phyloP scores from a whole-genome alignment of 805 yeast genomes.

The Suhomyces kilbournensis region DNA sequence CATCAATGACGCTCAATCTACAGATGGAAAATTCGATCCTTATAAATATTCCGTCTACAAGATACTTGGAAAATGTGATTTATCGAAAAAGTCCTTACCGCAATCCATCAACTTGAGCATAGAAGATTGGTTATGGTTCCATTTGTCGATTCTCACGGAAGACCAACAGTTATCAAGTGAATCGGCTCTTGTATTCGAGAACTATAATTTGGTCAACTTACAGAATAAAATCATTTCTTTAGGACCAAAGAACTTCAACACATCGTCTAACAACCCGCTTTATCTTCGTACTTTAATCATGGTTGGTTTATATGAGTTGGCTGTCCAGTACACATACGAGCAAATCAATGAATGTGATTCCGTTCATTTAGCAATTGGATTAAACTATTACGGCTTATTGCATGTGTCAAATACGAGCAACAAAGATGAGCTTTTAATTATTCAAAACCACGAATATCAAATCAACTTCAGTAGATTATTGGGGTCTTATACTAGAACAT shows the following conservation, averaged over 20 bases:
- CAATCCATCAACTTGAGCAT: conserved; percentile 68
- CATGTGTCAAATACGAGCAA: conserved; percentile 40
- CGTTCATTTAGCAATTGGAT: conserved; percentile 82
- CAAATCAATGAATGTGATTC: conserved; percentile 75
- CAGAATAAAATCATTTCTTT: conserved; percentile 67
- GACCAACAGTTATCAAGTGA: conserved; percentile 17
- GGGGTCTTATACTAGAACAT: conserved; percentile 78
- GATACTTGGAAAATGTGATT: conserved; percentile 84
- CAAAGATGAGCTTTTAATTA: conserved; percentile 34
- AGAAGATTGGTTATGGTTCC: conserved; percentile 98
- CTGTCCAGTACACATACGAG: conserved; percentile 61
- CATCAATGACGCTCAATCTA: conserved; percentile 37
- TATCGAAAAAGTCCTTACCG: conserved; percentile 64
- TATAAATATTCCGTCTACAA: conserved; percentile 88
- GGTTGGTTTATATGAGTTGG: conserved; percentile 78
- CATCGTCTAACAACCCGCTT: conserved; percentile 61
- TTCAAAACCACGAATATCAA: conserved; percentile 32
- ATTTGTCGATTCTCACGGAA: conserved; percentile 71
- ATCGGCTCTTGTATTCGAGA: conserved; percentile 59
- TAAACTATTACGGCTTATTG: conserved; percentile 70
- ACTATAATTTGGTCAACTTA: conserved; percentile 69
- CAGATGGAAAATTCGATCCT: conserved; percentile 66
- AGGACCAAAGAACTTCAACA: conserved; percentile 70
- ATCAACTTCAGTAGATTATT: conserved; percentile 60
- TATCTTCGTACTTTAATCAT: conserved; percentile 73